Percentiles rank a stretch among this genome's conserved stretches.
phyloP scores from a whole-genome alignment of 805 yeast genomes.

The Wickerhamomyces rabaulensis region DNA sequence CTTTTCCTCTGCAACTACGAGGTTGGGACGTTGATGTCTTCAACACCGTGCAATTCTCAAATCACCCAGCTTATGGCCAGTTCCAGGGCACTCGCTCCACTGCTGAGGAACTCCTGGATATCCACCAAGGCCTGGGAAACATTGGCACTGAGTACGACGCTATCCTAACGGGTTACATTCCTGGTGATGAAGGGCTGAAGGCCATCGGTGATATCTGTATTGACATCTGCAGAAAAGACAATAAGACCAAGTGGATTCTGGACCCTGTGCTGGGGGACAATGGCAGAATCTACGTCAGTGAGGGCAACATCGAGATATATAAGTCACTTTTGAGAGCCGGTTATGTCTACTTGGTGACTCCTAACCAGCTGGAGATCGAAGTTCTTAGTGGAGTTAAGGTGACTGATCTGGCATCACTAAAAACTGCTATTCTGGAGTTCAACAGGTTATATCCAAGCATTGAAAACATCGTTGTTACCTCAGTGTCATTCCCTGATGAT shows the following conservation, averaged over 20 bases:
- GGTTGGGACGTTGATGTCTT: constrained; percentile 94
- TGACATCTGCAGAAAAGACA: constrained; percentile 24
- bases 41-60: constrained; percentile 84
- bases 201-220: constrained; percentile 41
- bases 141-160: constrained; percentile 53
- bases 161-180: constrained; percentile 75
- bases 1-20: constrained; percentile 77
- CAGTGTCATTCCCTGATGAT: constrained; percentile 34
- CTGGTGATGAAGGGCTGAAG: constrained; percentile 51
- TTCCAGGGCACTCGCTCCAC: constrained; percentile 54
- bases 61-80: constrained; percentile 84
- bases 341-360: constrained; percentile 50
- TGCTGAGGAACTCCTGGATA: constrained; percentile 39
- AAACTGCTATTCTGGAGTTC: constrained; percentile 36
- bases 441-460: constrained; percentile 39
- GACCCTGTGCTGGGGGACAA: constrained; percentile 95
- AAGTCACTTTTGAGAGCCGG: constrained; percentile 39
- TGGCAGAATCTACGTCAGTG: constrained; percentile 72
- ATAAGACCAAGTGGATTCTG: constrained; percentile 50
- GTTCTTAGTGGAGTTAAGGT: constrained; percentile 45
- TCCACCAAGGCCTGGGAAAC: constrained; percentile 51
- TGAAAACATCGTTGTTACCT: constrained; percentile 52
- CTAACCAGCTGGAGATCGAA: constrained; percentile 75
- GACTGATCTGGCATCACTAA: constrained; percentile 30
- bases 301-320: constrained; percentile 48